phyloP scores from a whole-genome alignment of 306 rosid genomes.

The Quercus wislizeni region DNA sequence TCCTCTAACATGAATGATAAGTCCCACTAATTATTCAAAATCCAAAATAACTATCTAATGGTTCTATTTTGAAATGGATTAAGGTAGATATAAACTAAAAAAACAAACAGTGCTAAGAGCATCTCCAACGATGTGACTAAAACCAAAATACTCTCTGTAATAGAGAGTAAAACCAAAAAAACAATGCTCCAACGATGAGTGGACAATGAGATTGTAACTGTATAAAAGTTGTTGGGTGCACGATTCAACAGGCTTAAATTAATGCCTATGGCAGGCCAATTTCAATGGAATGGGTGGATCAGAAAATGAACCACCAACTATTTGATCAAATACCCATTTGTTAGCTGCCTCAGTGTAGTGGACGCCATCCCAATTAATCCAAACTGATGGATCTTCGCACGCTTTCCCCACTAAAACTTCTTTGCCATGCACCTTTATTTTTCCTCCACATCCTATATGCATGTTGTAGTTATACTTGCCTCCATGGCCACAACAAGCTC shows the following conservation, averaged over 20 bases:
- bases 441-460: conserved; percentile 34
- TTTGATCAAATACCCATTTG: conserved; percentile 48
- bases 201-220: too few species aligned
- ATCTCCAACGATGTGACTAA: too few species aligned
- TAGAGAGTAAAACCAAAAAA: too few species aligned
- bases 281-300: conserved; percentile 54
- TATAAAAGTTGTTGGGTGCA: too few species aligned
- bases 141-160: too few species aligned
- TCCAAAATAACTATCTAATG: too few species aligned
- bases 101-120: too few species aligned
- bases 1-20: accelerated
- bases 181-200: too few species aligned
- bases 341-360: conserved; percentile 61
- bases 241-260: not conserved
- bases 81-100: too few species aligned
- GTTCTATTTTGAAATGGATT: too few species aligned
- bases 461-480: conserved; percentile 67
- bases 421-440: conserved; percentile 32
- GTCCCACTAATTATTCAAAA: too few species aligned
- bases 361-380: conserved; percentile 64
- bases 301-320: conserved; percentile 38
- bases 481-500: conserved; percentile 89
- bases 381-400: conserved; percentile 47
- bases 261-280: conserved; percentile 30
- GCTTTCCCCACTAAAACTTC: conserved; percentile 34